Conservation (phyloP, 2,329 filamentous ascomycete species). For the Metarhizium sp. region DNA sequence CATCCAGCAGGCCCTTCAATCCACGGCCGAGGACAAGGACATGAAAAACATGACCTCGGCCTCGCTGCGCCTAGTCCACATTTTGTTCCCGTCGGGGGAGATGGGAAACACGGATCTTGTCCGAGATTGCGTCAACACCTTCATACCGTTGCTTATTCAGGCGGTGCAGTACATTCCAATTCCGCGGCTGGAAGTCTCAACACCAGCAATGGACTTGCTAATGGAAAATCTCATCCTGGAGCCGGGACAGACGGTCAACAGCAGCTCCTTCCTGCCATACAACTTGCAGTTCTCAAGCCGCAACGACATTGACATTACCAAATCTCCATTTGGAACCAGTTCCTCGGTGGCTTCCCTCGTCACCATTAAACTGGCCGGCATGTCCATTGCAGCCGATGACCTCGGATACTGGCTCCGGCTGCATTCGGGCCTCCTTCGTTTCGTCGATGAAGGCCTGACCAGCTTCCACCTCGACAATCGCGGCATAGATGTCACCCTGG, state of each 20-base stretch:
- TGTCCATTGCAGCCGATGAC: slow-evolving; percentile 78
- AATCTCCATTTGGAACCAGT: slow-evolving; percentile 55
- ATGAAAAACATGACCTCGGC: slow-evolving; percentile 61
- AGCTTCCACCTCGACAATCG: slow-evolving; percentile 79
- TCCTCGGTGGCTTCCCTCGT: slow-evolving; percentile 60
- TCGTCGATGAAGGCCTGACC: slow-evolving; percentile 76
- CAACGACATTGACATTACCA: slow-evolving; percentile 79
- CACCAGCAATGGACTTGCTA: slow-evolving; percentile 73
- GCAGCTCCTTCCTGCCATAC: slow-evolving; percentile 83
- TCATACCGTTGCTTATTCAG: slow-evolving; percentile 68
- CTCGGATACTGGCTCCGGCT: slow-evolving; percentile 83
- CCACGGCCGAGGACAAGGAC: slow-evolving; percentile 62
- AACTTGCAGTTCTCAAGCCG: slow-evolving; percentile 71
- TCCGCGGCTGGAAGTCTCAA: slow-evolving; percentile 78
- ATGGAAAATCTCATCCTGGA: slow-evolving; percentile 88
- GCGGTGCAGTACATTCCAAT: slow-evolving; percentile 83
- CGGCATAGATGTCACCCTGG: slow-evolving; percentile 77
- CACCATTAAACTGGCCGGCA: slow-evolving; percentile 69
- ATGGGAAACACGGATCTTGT: slow-evolving; percentile 63
- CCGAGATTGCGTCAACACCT: slow-evolving; percentile 67
- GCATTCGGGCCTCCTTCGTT: slow-evolving; percentile 63
- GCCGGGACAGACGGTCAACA: slow-evolving; percentile 74
- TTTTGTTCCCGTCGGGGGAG: slow-evolving; percentile 57
- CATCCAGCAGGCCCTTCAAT: slow-evolving; percentile 55
- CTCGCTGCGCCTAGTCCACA: slow-evolving; percentile 55